phyloP scores from a whole-genome alignment of 495 filamentous ascomycete genomes.

The Patellaria atrata region DNA sequence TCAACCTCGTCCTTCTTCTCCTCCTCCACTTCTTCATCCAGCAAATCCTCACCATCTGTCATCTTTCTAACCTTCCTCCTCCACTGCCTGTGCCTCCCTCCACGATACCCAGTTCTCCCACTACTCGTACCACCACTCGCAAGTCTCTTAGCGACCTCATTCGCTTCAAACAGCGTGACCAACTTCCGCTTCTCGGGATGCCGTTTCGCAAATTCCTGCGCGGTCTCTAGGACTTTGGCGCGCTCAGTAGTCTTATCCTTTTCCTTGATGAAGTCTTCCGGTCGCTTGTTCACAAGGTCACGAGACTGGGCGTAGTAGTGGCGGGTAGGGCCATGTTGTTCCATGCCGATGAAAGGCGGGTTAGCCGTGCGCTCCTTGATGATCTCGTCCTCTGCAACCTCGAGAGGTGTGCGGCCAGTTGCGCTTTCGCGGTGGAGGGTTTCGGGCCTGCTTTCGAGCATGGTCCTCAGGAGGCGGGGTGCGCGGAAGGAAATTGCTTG shows the following conservation, averaged over 20 bases:
- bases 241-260: conserved; percentile 7
- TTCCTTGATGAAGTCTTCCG: conserved; percentile 19
- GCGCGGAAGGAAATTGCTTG: conserved; percentile 31
- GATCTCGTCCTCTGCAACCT: conserved; percentile 45
- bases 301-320: neutral
- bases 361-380: conserved; percentile 23
- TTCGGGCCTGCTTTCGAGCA: conserved; percentile 41
- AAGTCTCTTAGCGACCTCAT: conserved; percentile 54
- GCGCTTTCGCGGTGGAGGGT: conserved; percentile 54
- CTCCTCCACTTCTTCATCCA: neutral
- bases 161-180: conserved; percentile 55
- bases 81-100: neutral
- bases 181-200: conserved; percentile 39
- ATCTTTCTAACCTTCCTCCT: neutral
- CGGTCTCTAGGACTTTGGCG: conserved; percentile 17
- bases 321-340: neutral
- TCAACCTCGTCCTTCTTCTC: conserved; percentile 1
- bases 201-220: conserved; percentile 15
- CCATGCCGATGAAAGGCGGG: neutral
- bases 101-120: neutral
- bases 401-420: conserved; percentile 51
- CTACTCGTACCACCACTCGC: conserved; percentile 15
- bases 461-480: conserved; percentile 27
- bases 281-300: conserved; percentile 2
- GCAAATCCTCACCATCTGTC: too few relatives aligned